Evolutionary conservation across 1,139 yeast genomes (phyloP).

Genomic region (Blastobotrys buckinghamii): DNA sequence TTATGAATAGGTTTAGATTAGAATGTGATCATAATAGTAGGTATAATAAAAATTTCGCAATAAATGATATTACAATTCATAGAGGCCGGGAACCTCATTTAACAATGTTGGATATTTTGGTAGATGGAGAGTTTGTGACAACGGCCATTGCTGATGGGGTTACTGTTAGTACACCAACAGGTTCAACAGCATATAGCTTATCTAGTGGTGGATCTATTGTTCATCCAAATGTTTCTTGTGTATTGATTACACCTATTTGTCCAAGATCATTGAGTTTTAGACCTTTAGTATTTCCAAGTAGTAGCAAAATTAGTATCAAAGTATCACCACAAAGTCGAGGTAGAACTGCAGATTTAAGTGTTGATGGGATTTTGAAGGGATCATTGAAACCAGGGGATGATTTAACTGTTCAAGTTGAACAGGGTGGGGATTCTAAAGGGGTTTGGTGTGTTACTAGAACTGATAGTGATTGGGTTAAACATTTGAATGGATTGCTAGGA

Average conservation of each 20-base stretch:
- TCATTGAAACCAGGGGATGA: slow-evolving; percentile 70
- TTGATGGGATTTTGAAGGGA: slow-evolving; percentile 77
- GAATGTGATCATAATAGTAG: slow-evolving; percentile 41
- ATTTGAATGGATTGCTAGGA: slow-evolving; percentile 79
- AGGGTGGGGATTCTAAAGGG: slow-evolving; percentile 45
- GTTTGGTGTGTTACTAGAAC: slow-evolving; percentile 85
- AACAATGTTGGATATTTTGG: slow-evolving; percentile 71
- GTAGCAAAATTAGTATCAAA: slow-evolving; percentile 60
- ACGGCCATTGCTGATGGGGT: slow-evolving; percentile 92
- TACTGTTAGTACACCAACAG: slow-evolving; percentile 83
- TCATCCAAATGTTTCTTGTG: slow-evolving; percentile 81
- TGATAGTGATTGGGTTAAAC: slow-evolving; percentile 87
- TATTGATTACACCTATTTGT: slow-evolving; percentile 85
- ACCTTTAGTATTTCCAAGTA: slow-evolving; percentile 74
- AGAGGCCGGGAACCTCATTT: slow-evolving; percentile 86
- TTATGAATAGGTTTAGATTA: slow-evolving; percentile 67
- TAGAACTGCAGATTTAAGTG: slow-evolving; percentile 41
- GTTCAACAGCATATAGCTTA: slow-evolving; percentile 88
- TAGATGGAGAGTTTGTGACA: slow-evolving; percentile 78
- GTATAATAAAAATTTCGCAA: slow-evolving; percentile 23
- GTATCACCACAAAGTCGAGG: slow-evolving; percentile 39
- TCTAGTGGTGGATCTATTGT: slow-evolving; percentile 91
- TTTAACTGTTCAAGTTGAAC: slow-evolving; percentile 48
- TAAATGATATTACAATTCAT: slow-evolving; percentile 87
- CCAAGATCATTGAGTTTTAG: slow-evolving; percentile 85